phyloP scores from a whole-genome alignment of 768 basidiomycete genomes.

The Pleurotus sapidus region DNA sequence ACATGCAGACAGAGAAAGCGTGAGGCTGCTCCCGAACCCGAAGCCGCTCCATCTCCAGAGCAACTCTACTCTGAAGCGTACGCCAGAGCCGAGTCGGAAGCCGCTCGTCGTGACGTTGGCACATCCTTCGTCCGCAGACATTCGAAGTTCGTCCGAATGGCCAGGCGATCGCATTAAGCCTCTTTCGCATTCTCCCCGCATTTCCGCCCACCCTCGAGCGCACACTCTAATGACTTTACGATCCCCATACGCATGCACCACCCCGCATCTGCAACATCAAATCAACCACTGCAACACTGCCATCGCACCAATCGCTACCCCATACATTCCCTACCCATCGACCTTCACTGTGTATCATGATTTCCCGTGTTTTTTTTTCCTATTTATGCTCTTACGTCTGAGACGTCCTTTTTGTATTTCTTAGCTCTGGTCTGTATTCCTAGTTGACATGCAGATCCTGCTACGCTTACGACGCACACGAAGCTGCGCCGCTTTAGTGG shows the following conservation, averaged over 20 bases:
- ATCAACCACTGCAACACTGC: not conserved
- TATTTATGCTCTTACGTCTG: not conserved
- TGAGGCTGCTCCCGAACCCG: conserved; percentile 2
- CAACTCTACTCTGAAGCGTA: not conserved
- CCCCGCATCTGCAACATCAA: not conserved
- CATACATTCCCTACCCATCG: not conserved
- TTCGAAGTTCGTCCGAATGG: conserved; percentile 5
- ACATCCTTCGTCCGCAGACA: not conserved
- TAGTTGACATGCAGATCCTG: conserved; percentile 7
- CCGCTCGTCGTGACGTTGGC: not conserved
- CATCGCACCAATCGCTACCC: not conserved
- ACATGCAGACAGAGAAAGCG: not conserved
- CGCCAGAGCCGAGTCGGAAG: not conserved
- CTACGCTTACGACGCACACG: conserved; percentile 4
- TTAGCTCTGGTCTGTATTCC: conserved; percentile 7
- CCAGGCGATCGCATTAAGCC: conserved; percentile 3
- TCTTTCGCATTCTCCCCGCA: not conserved
- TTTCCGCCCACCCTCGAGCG: not conserved
- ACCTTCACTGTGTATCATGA: not conserved
- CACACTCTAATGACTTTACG: not conserved
- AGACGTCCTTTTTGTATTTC: conserved; percentile 1
- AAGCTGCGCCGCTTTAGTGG: conserved; percentile 8
- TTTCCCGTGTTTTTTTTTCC: not conserved
- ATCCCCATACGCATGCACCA: not conserved
- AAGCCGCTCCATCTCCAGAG: conserved; percentile 7